Evolutionary conservation across 179 eudicot species (phyloP).

Genomic region (Corrigiola litoralis): DNA sequence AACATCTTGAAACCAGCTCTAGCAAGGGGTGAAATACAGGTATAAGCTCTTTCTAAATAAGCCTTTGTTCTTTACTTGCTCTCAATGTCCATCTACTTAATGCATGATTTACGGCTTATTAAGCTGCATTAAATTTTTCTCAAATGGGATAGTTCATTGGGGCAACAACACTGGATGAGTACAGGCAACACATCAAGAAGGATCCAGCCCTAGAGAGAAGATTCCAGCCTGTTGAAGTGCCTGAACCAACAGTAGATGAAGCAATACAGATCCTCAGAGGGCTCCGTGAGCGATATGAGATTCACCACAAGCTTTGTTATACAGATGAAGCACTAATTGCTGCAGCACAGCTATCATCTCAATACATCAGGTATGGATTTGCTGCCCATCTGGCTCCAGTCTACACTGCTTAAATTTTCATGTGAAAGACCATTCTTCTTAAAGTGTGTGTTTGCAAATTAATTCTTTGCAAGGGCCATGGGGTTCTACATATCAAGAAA

Average conservation of each 20-base stretch:
- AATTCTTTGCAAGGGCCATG: no score
- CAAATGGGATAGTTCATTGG: conserved; percentile 62
- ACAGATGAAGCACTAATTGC: conserved; percentile 79
- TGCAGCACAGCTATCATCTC: conserved; percentile 75
- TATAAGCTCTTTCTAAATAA: conserved; percentile 7
- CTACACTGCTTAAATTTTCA: neutral
- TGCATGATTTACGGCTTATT: no score
- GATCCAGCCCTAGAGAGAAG: conserved; percentile 92
- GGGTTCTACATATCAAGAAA: no score
- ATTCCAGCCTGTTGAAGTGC: conserved; percentile 91
- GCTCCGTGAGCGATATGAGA: conserved; percentile 84
- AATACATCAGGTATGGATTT: conserved; percentile 85
- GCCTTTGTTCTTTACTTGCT: no score
- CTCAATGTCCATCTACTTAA: neutral
- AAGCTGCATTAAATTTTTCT: neutral
- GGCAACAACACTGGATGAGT: conserved; percentile 92
- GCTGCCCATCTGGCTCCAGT: no score
- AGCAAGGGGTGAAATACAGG: conserved; percentile 97
- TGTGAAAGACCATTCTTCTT: no score
- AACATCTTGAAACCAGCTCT: conserved; percentile 96
- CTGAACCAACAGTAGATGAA: conserved; percentile 93
- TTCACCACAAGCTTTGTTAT: conserved; percentile 86
- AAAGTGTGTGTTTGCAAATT: no score
- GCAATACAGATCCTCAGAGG: conserved; percentile 79
- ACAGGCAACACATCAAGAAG: conserved; percentile 91